Percentiles rank a stretch among this genome's conserved stretches.
These are phyloP conservation scores for Miscanthus lutarioriparius DNA, from an alignment of 176 grass and related monocot genomes.

Conservation along the genomic window DNA sequence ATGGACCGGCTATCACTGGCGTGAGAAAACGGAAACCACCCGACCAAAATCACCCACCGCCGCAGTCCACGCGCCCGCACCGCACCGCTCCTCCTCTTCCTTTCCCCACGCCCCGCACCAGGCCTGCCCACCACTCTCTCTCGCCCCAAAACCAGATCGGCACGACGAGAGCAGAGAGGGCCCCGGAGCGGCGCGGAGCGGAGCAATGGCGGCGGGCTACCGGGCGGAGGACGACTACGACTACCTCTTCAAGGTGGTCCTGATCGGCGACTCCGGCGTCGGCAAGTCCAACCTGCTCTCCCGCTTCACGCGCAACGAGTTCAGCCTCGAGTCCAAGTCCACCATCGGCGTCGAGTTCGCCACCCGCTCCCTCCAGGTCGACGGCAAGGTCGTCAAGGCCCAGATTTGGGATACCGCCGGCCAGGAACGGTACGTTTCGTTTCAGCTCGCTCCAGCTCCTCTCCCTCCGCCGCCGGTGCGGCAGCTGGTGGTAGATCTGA, in stretches of 20 bases:
- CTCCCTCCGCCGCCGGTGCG: background rate
- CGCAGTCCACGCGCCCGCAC: constrained; percentile 32
- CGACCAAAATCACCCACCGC: constrained; percentile 49
- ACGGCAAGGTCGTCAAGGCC: constrained; percentile 87
- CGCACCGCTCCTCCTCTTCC: background rate
- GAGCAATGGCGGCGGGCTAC: constrained; percentile 62
- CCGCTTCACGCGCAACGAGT: constrained; percentile 98
- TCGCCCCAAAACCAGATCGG: constrained; percentile 38
- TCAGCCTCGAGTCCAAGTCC: constrained; percentile 99
- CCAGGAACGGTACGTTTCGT: constrained; percentile 46
- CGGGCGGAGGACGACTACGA: constrained; percentile 70
- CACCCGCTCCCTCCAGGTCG: constrained; percentile 71
- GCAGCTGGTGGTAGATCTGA: constrained; percentile 9
- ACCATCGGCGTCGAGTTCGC: constrained; percentile 99
- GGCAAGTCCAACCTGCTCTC: constrained; percentile 97
- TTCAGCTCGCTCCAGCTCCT: background rate
- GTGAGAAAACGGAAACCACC: constrained; percentile 7
- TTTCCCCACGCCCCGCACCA: background rate
- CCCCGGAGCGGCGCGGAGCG: too few relatives aligned
- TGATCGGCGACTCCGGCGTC: constrained; percentile 96
- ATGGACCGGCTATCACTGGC: background rate
- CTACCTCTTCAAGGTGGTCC: constrained; percentile 83
- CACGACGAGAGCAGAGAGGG: background rate
- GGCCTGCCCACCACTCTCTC: background rate
- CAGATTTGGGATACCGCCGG: constrained; percentile 99